A percentile compares a stretch with the other conserved stretches of the same genome.
Conservation (phyloP, 2,329 filamentous ascomycete genomes). For the Fusarium xylarioides region DNA sequence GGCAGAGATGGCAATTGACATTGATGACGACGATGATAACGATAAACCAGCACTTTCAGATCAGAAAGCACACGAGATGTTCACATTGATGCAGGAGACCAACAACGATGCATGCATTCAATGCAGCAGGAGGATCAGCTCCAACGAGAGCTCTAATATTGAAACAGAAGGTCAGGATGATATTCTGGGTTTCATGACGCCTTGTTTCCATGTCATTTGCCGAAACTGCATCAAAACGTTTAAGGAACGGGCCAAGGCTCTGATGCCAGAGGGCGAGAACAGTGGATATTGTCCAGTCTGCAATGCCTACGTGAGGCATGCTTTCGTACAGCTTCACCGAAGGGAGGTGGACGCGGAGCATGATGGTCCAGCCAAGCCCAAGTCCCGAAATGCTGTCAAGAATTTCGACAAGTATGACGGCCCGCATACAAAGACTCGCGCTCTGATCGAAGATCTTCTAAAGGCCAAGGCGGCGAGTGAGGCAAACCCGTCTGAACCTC, state of each 20-base stretch:
- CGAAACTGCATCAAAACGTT: slow-evolving; percentile 73
- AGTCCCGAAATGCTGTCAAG: slow-evolving; percentile 51
- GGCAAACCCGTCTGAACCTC: slow-evolving; percentile 69
- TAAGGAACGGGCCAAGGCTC: slow-evolving; percentile 59
- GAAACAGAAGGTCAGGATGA: slow-evolving; percentile 69
- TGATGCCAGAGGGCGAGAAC: slow-evolving; percentile 49
- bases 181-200: slow-evolving; percentile 80
- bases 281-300: slow-evolving; percentile 74
- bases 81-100: slow-evolving; percentile 83
- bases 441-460: slow-evolving; percentile 78
- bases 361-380: slow-evolving; percentile 57
- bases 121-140: slow-evolving; percentile 73
- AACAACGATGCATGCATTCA: slow-evolving; percentile 77
- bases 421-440: slow-evolving; percentile 91
- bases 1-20: slow-evolving; percentile 85
- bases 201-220: slow-evolving; percentile 89
- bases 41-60: slow-evolving; percentile 67
- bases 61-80: slow-evolving; percentile 84
- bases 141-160: slow-evolving; percentile 63
- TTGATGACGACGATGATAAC: slow-evolving; percentile 79
- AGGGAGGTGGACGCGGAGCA: slow-evolving; percentile 67
- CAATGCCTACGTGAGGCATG: slow-evolving; percentile 67
- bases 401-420: slow-evolving; percentile 79
- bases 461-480: slow-evolving; percentile 70
- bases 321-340: slow-evolving; percentile 74